Evolutionary conservation across 306 rosid genomes (phyloP), one percentile per base, ranked within the genome.

Genomic region (Citrullus mucosospermus): DNA sequence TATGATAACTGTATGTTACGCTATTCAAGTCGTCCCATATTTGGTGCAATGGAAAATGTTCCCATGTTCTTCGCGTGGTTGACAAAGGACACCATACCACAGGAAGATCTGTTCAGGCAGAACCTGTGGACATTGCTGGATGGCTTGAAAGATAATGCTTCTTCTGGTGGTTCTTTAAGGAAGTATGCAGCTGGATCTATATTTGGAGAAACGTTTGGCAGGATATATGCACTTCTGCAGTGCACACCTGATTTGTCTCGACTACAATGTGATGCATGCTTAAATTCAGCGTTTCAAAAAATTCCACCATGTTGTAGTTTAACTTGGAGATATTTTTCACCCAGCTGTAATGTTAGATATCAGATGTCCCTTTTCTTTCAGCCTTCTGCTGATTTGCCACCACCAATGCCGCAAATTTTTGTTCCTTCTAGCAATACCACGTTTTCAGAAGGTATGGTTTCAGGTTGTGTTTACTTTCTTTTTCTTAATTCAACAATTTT

Each of bases 1-100:
- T 84, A 82, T 67, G 89, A 85, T 8, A 73, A 57, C 25, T 85
- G 92, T 43, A 13, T 83, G 79, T 9, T 86, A 4, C 86, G 92
- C 3, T 91, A 85, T 82, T 63, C 92, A 25, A 81, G 82, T 78
- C 10, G 16, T 3, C 69, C 84, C 20, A 32, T 86, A 53, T 77
- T 81, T 79, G 63, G 41, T 6, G 20, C 11, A 10, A 38, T 59
- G 69, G 63, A 44, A 20, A 1, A 4, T 58, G n/a, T 20, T 2
- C 50, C 67, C 14, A 3, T 11, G 2, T 32, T 36, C 48, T 0
- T 44, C n/a, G 0, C 6, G 54, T 9, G 3, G 44, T 1, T 2
- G 13, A 6, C 4, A n/a, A 16, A 22, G 38, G 5, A 17, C 14
- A 10, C 6, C 10, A 67, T 22, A 10, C 0, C 9, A 28, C 12